Base-by-base conservation (phyloP, 306 rosid genomes). In the Geum urbanum region DNA sequence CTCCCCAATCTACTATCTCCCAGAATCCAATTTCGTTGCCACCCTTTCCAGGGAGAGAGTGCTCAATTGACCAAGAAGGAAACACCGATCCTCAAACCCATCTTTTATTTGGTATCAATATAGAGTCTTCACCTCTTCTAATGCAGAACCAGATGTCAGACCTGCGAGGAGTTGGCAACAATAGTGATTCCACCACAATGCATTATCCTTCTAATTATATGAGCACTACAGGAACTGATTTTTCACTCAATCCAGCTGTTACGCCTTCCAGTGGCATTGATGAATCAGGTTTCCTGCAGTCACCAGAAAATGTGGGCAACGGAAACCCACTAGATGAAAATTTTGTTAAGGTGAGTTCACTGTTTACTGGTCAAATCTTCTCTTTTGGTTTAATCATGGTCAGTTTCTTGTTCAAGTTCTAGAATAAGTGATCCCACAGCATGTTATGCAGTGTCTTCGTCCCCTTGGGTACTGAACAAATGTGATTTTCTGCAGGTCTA, bases 11-110 rank as follows among this genome's bases (percentile, higher is more conserved):
- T 37, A 76, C 82, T 8, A 22, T 86, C 66, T 82, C 95, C 48
- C 90, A 75, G 43, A 83, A 79, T 83, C 67, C 83, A 59, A 46
- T 91, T 72, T 80, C 95, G 2, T 84, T 94, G 79, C 97, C 99
- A 5, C 99, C 99, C 16, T 94, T 94, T 83, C 99, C 99, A 8
- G 97, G 97, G 27, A 83, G 96, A 81, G 99, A 88, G 77, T 91
- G 92, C 86, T 56, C 90, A 3, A 71, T 89, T 62, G 96, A 94
- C 77, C 99, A 88, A 73, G 96, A 83, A 76, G 96, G 95, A 53
- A 79, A 79, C 71, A 77, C 74, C 41, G 99, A 94, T 82, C 92
- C 95, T 2, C 97, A 91, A 52, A 84, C 87, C 69, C 86, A 85
- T 84, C 96, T 94, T 78, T 76, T 94, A 53, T 94, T 94, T 64